phyloP scores from a whole-genome alignment of 202 grass and related monocot genomes.

The Schoenoplectus tabernaemontani region DNA sequence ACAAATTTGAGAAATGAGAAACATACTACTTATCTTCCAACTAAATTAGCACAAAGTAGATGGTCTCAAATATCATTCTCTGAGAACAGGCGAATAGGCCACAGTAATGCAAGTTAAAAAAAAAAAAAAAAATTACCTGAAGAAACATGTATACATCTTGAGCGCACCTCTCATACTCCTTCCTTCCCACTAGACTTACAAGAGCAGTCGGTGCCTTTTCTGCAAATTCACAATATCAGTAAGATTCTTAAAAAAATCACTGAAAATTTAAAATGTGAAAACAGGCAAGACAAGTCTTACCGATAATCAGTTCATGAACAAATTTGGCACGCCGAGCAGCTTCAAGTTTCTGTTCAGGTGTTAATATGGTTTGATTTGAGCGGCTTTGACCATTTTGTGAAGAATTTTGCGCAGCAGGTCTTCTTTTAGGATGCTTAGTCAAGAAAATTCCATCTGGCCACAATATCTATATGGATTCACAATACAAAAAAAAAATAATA shows the following conservation, averaged over 20 bases:
- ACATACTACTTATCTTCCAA: neutral
- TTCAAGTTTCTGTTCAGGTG: constrained; percentile 64
- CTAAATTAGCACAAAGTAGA: neutral
- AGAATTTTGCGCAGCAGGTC: constrained; percentile 30
- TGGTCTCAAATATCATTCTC: neutral
- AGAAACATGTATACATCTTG: constrained; percentile 96
- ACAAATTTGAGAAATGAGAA: neutral
- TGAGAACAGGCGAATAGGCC: neutral
- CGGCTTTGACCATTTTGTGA: constrained; percentile 39
- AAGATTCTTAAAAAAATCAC: neutral
- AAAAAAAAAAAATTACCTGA: constrained; percentile 46
- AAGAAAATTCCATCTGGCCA: constrained; percentile 99
- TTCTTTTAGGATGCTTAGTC: constrained; percentile 89
- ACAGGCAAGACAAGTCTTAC: constrained; percentile 33
- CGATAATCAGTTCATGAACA: constrained; percentile 84
- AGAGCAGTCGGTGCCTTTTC: constrained; percentile 77
- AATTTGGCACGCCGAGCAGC: constrained; percentile 66
- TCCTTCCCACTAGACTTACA: constrained; percentile 80
- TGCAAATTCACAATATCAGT: constrained; percentile 27
- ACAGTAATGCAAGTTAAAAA: too few relatives aligned
- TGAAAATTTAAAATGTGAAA: neutral
- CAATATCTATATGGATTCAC: constrained; percentile 52
- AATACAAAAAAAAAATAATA: neutral
- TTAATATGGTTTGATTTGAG: constrained; percentile 32
- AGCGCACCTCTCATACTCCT: constrained; percentile 90